Base-by-base conservation (phyloP, 1,139 yeast genomes). In the Pichia inconspicua region DNA sequence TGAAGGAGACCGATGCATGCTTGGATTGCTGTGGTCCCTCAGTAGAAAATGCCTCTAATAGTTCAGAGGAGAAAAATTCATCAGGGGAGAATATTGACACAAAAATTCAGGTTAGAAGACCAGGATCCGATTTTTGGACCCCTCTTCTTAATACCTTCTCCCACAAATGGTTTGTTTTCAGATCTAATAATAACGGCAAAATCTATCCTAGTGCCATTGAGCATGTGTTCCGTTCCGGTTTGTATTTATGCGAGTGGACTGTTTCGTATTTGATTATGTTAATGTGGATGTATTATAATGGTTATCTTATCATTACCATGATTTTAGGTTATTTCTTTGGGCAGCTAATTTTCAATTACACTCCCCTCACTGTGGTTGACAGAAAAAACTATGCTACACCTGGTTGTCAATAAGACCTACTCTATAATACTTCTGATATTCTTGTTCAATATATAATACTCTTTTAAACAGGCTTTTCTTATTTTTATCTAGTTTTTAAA, bases 201-300 rank as follows among this genome's bases (percentile, higher is more conserved):
- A 58, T 65, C 4, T 64, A 64, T 32, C 78, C 83, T 1, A 64
- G 66, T 9, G 54, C 74, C 2, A 42, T 65, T 11, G 80, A 79
- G 55, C 87, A 81, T 57, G 30, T 75, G 7, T 56, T 77, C 11
- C 70, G 82, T 48, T 66, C 77, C 0, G 45, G 68, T 2, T 60
- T 81, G 41, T 82, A 74, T 61, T 72, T 79, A 2, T 56, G 78
- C 30, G 81, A 80, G 60, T 78, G 83, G 77, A 83, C 83, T 2
- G 72, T 77, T 19, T 76, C 82, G 5, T 82, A 81, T 60, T 64
- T 82, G 48, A 74, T 82, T 56, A 82, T 82, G 85, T 71, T 82
- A 67, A 66, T 82, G 56, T 81, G 81, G 68, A 82, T 82, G 88
- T 80, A 80, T 67, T 82, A 78, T 67, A 82, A 82, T 57, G 88